A percentile compares a stretch with the other conserved stretches of the same genome.
phyloP scores from a whole-genome alignment of 2,329 filamentous ascomycete species.

The Colletotrichum eleusines region DNA sequence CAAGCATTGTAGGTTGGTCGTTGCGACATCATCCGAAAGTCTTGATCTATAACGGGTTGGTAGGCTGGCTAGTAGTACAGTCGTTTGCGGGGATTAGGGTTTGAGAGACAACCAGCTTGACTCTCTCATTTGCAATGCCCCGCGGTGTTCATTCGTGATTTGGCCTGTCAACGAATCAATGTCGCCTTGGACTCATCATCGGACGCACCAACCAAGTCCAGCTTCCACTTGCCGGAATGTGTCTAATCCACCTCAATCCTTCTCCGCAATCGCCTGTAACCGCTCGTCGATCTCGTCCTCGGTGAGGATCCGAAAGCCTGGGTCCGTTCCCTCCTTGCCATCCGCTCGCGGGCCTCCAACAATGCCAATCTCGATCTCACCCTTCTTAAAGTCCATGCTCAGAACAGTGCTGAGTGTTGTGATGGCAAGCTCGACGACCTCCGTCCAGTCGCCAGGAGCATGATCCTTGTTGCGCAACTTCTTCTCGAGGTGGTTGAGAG shows the following conservation, averaged over 20 bases:
- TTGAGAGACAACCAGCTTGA: conserved; percentile 24
- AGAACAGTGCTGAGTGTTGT: conserved; percentile 94
- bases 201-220: conserved; percentile 27
- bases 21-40: conserved; percentile 42
- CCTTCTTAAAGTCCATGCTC: conserved; percentile 99
- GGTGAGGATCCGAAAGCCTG: conserved; percentile 87
- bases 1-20: conserved; percentile 19
- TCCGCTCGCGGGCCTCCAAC: conserved; percentile 88
- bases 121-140: conserved; percentile 32
- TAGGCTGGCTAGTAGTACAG: conserved; percentile 43
- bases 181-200: conserved; percentile 29
- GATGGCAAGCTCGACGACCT: conserved; percentile 97
- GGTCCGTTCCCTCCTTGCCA: conserved; percentile 84
- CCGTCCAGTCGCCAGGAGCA: conserved; percentile 93
- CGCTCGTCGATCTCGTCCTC: conserved; percentile 99
- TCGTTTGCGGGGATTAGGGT: conserved; percentile 34
- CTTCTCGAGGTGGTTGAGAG: conserved; percentile 98
- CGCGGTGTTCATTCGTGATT: conserved; percentile 25
- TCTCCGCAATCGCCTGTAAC: conserved; percentile 97
- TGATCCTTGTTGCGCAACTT: conserved; percentile 99
- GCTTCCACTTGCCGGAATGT: conserved; percentile 30
- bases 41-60: conserved; percentile 46
- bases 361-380: conserved; percentile 97
- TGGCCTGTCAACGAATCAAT: conserved; percentile 26
- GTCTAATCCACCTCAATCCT: conserved; percentile 76